Percentiles rank a stretch among this genome's conserved stretches.
phyloP scores from a whole-genome alignment of 345 rosid genomes.

The Schrenkiella parvula region DNA sequence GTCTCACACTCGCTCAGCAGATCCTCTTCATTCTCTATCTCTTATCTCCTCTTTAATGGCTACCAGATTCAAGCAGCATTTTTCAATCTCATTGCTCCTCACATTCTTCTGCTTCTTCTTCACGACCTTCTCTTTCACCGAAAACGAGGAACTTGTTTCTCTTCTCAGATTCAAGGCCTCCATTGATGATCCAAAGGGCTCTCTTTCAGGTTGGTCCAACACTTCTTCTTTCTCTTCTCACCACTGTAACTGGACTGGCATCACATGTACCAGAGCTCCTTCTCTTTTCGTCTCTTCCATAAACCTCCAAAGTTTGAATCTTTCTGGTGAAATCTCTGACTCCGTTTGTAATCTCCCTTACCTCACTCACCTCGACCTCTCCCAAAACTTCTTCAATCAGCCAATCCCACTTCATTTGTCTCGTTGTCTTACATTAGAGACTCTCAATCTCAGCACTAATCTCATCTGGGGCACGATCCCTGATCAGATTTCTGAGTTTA shows the following conservation, averaged over 20 bases:
- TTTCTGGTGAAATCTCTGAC: slow-evolving; percentile 81
- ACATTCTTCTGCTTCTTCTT: slow-evolving; percentile 40
- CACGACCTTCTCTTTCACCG: slow-evolving; percentile 40
- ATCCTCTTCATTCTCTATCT: slow-evolving; percentile 21
- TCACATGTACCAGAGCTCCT: slow-evolving; percentile 54
- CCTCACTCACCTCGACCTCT: slow-evolving; percentile 67
- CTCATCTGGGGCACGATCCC: slow-evolving; percentile 82
- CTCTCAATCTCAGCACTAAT: slow-evolving; percentile 65
- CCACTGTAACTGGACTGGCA: slow-evolving; percentile 88
- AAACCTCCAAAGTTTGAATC: slow-evolving; percentile 74
- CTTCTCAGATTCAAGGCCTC: slow-evolving; percentile 78
- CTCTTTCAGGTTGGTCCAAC: slow-evolving; percentile 72
- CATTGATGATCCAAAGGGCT: slow-evolving; percentile 60
- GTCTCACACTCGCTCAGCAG: background rate
- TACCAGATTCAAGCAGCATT: slow-evolving; percentile 30
- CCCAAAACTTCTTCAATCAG: slow-evolving; percentile 72
- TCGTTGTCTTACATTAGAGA: slow-evolving; percentile 59
- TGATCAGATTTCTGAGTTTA: slow-evolving; percentile 63
- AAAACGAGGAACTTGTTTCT: slow-evolving; percentile 48
- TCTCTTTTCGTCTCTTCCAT: slow-evolving; percentile 59
- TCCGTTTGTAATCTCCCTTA: slow-evolving; percentile 60
- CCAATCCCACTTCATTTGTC: slow-evolving; percentile 82
- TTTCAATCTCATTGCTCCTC: slow-evolving; percentile 41
- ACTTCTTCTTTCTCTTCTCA: slow-evolving; percentile 42
- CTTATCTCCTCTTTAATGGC: slow-evolving; percentile 52